phyloP scores from a whole-genome alignment of 2,329 filamentous ascomycete genomes.

The Aspergillus sp. region DNA sequence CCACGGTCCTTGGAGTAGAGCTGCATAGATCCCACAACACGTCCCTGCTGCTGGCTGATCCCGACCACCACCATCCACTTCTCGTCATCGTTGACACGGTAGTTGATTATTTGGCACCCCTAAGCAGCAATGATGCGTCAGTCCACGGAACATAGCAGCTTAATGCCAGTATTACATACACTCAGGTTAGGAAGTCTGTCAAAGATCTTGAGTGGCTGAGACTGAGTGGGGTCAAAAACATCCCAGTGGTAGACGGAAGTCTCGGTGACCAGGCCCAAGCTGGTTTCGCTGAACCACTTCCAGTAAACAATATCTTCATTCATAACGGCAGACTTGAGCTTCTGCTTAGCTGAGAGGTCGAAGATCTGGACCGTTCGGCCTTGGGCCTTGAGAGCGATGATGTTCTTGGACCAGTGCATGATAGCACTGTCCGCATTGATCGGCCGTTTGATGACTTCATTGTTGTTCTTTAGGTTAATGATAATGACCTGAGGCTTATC shows the following conservation, averaged over 20 bases:
- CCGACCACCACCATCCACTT: slow-evolving; percentile 99
- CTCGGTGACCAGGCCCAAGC: slow-evolving; percentile 85
- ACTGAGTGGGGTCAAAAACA: slow-evolving; percentile 78
- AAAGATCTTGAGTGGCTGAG: slow-evolving; percentile 82
- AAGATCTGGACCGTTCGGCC: slow-evolving; percentile 95
- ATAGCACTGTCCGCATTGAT: slow-evolving; percentile 99
- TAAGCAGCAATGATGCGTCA: slow-evolving; percentile 32
- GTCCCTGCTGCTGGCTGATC: slow-evolving; percentile 87
- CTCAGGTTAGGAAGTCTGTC: slow-evolving; percentile 87
- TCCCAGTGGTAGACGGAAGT: slow-evolving; percentile 96
- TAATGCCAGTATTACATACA: slow-evolving; percentile 49
- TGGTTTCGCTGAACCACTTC: slow-evolving; percentile 95
- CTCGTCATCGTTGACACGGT: slow-evolving; percentile 88
- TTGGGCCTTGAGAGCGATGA: slow-evolving; percentile 95
- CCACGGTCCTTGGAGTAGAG: slow-evolving; percentile 93
- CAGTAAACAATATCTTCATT: slow-evolving; percentile 97
- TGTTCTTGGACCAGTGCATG: slow-evolving; percentile 96
- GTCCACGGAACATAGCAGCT: neutral
- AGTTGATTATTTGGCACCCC: slow-evolving; percentile 99
- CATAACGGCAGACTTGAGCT: slow-evolving; percentile 95
- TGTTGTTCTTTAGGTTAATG: slow-evolving; percentile 93
- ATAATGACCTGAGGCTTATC: slow-evolving; percentile 93
- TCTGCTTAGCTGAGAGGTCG: slow-evolving; percentile 85
- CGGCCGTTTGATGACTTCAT: slow-evolving; percentile 87
- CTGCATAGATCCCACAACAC: slow-evolving; percentile 94